Base-by-base conservation (phyloP, 805 yeast species). In the Pichia pseudocactophila region DNA sequence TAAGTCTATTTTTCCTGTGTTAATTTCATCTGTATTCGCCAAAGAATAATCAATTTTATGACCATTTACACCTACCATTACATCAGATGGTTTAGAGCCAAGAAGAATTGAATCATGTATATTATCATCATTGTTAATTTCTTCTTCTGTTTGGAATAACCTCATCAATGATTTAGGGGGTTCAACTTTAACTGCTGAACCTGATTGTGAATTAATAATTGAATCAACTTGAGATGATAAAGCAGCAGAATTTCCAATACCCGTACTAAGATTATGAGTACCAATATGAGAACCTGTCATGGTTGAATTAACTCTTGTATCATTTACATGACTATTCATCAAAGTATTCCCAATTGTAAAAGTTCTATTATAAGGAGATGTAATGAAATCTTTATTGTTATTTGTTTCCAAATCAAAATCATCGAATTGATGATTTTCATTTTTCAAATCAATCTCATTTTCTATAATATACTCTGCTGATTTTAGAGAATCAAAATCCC, bases 401-500 rank as follows among this genome's bases (percentile, higher is more conserved):
- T 40, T 37, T 8, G 41, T 43, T n/a, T 43, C 46, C 28, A 30
- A 39, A 16, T 35, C 36, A n/a, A 31, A 43, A 8, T 43, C 46
- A 11, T 43, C 46, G 31, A 39, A 41, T 22, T 49, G 50, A 18
- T 50, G 55, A n/a, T 36, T 34, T 22, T 50, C 55, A 26, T 13
- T 31, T 18, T 35, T 27, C 13, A 58, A 50, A 46, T 75, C 70
- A 35, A 81, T 77, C 41, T 80, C 84, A 57, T 81, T 80, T 39
- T 81, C 88, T 38, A 82, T 61, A 28, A 83, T 78, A 56, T 82
- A 83, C 48, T 83, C 90, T 28, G 77, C 71, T 34, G 82, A 74
- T 54, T 82, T 80, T 42, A 85, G 63, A 0, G 92, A 82, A 59
- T 87, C 95, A 55, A 87, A 87, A 62, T 87, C 96, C 96, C 96